Percentiles rank a stretch among this genome's conserved stretches.
These are phyloP conservation scores for Psilocybe subaeruginosa DNA, from an alignment of 768 basidiomycete species.

Conservation along the genomic window DNA sequence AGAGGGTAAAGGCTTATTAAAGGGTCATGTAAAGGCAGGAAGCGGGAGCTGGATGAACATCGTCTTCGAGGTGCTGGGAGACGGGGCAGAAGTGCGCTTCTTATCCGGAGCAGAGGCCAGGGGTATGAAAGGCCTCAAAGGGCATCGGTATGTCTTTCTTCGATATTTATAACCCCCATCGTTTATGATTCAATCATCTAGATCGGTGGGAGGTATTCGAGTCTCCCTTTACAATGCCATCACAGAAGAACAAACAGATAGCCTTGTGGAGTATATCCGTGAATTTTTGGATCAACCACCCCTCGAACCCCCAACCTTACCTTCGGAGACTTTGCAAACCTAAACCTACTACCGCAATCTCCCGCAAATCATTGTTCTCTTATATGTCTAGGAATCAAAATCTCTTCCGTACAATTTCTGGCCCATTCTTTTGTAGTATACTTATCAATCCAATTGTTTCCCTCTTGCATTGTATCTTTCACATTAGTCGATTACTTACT, in stretches of 20 bases:
- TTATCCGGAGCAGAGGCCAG: constrained; percentile 76
- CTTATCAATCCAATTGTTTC: background rate
- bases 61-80: constrained; percentile 78
- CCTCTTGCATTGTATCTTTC: no score
- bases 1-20: constrained; percentile 69
- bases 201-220: constrained; percentile 76
- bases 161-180: background rate
- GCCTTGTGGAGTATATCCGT: constrained; percentile 59
- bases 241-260: constrained; percentile 71
- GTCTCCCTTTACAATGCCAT: constrained; percentile 91
- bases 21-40: constrained; percentile 69
- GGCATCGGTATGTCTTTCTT: constrained; percentile 72
- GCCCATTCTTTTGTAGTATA: constrained; percentile 9
- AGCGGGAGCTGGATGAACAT: constrained; percentile 96
- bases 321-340: constrained; percentile 16
- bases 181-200: constrained; percentile 23
- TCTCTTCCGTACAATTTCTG: background rate
- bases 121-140: constrained; percentile 88
- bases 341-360: background rate
- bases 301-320: constrained; percentile 19
- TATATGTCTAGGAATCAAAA: no score
- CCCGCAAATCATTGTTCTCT: background rate
- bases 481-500: no score
- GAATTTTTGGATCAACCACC: constrained; percentile 44
- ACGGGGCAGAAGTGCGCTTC: constrained; percentile 76